phyloP scores from a whole-genome alignment of 164 flowering plant genomes.

The Stephania yunnanensis region DNA sequence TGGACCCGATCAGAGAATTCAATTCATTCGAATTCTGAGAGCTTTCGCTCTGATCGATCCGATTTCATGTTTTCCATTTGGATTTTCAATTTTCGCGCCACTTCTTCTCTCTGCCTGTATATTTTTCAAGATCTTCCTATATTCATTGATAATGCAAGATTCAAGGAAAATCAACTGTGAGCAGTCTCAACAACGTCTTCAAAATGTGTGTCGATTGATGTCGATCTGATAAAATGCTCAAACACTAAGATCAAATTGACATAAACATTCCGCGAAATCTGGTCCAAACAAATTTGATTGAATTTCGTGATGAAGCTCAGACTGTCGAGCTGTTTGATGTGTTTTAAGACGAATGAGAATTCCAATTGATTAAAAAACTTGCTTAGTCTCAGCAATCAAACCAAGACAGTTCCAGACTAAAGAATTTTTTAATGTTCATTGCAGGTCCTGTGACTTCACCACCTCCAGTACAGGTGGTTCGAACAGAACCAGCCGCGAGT shows the following conservation, averaged over 20 bases:
- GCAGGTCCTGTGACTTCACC: slow-evolving; percentile 7
- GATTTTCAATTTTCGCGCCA: neutral
- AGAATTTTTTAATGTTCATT: neutral
- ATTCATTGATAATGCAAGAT: no score
- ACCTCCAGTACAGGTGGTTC: neutral
- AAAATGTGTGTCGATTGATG: no score
- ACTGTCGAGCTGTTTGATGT: no score
- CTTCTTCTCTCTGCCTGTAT: neutral
- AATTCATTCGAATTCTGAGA: neutral
- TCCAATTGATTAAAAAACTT: neutral
- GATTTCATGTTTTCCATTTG: slow-evolving; percentile 3
- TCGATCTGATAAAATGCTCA: no score
- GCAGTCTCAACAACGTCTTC: no score
- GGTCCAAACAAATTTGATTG: no score
- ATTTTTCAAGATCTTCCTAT: no score
- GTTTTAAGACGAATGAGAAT: no score
- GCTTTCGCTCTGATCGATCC: neutral
- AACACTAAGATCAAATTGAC: no score
- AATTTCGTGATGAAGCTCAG: no score
- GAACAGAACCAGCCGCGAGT: slow-evolving; percentile 7
- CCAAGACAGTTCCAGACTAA: neutral
- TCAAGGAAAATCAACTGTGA: no score
- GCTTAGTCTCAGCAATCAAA: neutral
- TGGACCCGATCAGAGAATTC: neutral
- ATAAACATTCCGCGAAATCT: no score